Percentiles rank a stretch among this genome's conserved stretches.
phyloP scores from a whole-genome alignment of 495 filamentous ascomycete species.

The Immersiella caudata region DNA sequence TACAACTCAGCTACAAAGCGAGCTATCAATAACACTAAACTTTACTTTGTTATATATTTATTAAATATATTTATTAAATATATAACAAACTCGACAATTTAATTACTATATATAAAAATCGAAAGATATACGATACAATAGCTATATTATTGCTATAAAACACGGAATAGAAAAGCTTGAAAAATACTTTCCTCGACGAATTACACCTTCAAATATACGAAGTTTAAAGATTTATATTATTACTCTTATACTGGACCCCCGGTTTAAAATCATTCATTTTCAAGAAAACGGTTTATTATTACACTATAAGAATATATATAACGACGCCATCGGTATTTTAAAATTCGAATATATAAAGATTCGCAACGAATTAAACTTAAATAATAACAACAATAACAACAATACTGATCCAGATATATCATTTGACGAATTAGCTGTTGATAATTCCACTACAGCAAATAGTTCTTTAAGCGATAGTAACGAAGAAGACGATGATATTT shows the following conservation, averaged over 20 bases:
- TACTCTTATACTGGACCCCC: not conserved
- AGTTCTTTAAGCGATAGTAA: not conserved
- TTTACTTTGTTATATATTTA: constrained; percentile 1
- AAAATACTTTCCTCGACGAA: constrained; percentile 1
- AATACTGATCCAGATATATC: not conserved
- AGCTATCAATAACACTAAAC: not conserved
- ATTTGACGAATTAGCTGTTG: not conserved
- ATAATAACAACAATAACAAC: constrained; percentile 1
- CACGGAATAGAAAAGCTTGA: not conserved
- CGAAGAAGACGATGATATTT: not conserved
- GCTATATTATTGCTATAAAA: constrained; percentile 1
- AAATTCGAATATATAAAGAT: constrained; percentile 2
- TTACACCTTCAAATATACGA: not conserved
- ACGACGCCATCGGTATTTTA: not conserved
- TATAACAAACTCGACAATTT: no score
- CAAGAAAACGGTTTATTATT: constrained; percentile 1
- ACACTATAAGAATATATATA: not conserved
- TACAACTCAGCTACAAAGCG: no score
- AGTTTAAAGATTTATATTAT: not conserved
- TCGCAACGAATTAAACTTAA: not conserved
- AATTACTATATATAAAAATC: not conserved
- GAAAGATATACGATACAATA: not conserved
- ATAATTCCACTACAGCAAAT: not conserved
- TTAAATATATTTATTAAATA: no score
- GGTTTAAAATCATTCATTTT: not conserved